Evolutionary conservation across 139 green algal species (phyloP).

Genomic region (Chlamydomonas asymmetrica): DNA sequence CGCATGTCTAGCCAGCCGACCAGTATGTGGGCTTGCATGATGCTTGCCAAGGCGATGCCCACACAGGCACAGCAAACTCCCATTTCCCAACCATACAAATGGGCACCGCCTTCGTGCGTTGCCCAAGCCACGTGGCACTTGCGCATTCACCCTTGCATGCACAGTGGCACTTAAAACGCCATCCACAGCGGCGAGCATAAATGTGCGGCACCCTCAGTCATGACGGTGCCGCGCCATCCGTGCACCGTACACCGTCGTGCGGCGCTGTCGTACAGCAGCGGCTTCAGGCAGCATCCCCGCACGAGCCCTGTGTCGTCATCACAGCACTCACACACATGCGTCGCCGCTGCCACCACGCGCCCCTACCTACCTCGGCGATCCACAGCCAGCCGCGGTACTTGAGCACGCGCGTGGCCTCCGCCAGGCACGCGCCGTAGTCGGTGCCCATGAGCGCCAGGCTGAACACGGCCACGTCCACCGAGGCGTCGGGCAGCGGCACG

Average conservation of each 20-base stretch:
- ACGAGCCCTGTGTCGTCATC: neutral
- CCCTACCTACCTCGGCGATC: constrained; percentile 87
- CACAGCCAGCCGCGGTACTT: constrained; percentile 76
- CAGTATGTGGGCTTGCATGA: no score
- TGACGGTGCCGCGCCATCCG: no score
- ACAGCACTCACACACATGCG: neutral
- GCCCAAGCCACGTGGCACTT: no score
- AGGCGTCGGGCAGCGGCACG: constrained; percentile 46
- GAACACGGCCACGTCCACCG: constrained; percentile 89
- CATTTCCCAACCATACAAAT: neutral
- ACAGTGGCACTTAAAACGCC: no score
- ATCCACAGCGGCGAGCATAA: no score
- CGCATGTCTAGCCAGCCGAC: no score
- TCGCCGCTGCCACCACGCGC: neutral
- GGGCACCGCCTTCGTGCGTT: no score
- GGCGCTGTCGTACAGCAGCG: neutral
- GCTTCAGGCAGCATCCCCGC: neutral
- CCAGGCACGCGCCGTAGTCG: constrained; percentile 81
- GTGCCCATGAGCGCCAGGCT: constrained; percentile 96
- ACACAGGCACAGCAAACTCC: neutral
- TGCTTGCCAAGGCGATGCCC: neutral
- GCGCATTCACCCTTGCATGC: no score
- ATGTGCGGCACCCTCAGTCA: no score
- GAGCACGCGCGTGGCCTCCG: constrained; percentile 85
- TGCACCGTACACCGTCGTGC: no score